Evolutionary conservation across 2,329 filamentous ascomycete genomes (phyloP).

Genomic region (Talaromyces sp.): DNA sequence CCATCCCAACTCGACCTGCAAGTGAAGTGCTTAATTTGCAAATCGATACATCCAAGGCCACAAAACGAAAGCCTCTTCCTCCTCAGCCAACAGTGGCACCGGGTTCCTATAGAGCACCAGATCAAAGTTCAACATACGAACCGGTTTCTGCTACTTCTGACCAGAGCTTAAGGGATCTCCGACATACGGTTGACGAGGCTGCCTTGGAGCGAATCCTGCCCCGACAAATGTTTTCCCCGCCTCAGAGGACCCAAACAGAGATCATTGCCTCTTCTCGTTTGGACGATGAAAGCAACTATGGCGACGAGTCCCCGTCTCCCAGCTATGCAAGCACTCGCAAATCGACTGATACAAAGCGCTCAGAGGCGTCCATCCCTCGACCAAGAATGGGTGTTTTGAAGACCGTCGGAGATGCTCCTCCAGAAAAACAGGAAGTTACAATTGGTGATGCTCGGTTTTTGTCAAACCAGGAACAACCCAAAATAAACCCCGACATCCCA

Average conservation of each 20-base stretch:
- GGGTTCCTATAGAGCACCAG: background rate
- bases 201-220: slow-evolving; percentile 46
- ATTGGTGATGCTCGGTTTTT: slow-evolving; percentile 43
- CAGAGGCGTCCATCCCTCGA: slow-evolving; percentile 40
- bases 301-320: slow-evolving; percentile 60
- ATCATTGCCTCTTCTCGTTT: slow-evolving; percentile 8
- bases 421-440: slow-evolving; percentile 36
- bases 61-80: slow-evolving; percentile 50
- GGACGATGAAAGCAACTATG: slow-evolving; percentile 47
- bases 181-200: slow-evolving; percentile 41
- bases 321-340: slow-evolving; percentile 70
- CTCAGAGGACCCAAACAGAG: slow-evolving; percentile 11
- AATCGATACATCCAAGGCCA: slow-evolving; percentile 38
- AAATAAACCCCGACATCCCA: slow-evolving; percentile 55
- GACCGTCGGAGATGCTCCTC: slow-evolving; percentile 58
- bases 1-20: background rate
- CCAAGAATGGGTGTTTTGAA: slow-evolving; percentile 75
- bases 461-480: slow-evolving; percentile 25
- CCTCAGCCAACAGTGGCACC: slow-evolving; percentile 18
- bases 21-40: slow-evolving; percentile 10
- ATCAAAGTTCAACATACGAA: slow-evolving; percentile 7
- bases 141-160: slow-evolving; percentile 22
- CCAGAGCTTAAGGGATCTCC: slow-evolving; percentile 37
- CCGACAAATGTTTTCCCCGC: slow-evolving; percentile 21
- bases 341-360: slow-evolving; percentile 43